A percentile compares a stretch with the other conserved stretches of the same genome.
phyloP scores from a whole-genome alignment of 257 asterid genomes.

The Nicotiana noctiflora region DNA sequence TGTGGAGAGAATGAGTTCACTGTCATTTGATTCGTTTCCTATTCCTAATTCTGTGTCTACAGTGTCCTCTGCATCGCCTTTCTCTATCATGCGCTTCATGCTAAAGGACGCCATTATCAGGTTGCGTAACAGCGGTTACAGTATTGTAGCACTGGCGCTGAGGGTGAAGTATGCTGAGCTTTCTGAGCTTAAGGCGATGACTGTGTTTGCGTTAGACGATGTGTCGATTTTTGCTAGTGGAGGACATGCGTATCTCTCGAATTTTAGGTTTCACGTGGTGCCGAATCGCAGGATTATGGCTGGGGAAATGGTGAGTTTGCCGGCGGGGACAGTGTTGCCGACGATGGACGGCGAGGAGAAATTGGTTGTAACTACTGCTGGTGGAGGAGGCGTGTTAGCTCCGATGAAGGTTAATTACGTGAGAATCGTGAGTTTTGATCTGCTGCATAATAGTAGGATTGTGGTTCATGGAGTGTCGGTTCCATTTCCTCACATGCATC shows the following conservation, averaged over 20 bases:
- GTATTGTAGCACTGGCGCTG: slow-evolving; percentile 57
- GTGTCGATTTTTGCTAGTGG: slow-evolving; percentile 44
- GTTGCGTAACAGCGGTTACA: slow-evolving; percentile 50
- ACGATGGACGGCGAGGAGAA: slow-evolving; percentile 48
- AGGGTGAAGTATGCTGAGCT: slow-evolving; percentile 51
- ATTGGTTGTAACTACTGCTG: slow-evolving; percentile 51
- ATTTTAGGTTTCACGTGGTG: slow-evolving; percentile 59
- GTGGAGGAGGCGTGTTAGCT: slow-evolving; percentile 51
- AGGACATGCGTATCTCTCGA: slow-evolving; percentile 43
- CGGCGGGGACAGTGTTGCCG: slow-evolving; percentile 34
- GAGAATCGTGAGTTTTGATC: slow-evolving; percentile 39
- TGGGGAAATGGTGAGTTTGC: slow-evolving; percentile 50
- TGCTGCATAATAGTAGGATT: slow-evolving; percentile 57
- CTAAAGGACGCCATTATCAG: slow-evolving; percentile 52
- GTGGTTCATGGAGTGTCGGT: slow-evolving; percentile 53
- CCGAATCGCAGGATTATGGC: slow-evolving; percentile 54
- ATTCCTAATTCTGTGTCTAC: slow-evolving; percentile 15
- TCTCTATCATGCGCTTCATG: slow-evolving; percentile 47
- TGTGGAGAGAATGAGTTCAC: slow-evolving; percentile 52
- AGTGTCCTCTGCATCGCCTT: slow-evolving; percentile 20
- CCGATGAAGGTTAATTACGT: slow-evolving; percentile 60
- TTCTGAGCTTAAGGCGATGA: slow-evolving; percentile 43
- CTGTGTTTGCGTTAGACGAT: slow-evolving; percentile 64
- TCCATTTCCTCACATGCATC: slow-evolving; percentile 56
- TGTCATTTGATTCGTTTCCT: slow-evolving; percentile 22